A percentile compares a stretch with the other conserved stretches of the same genome.
Evolutionary conservation across 805 yeast genomes (phyloP).

Genomic region (Kluyveromyces starmeri): DNA sequence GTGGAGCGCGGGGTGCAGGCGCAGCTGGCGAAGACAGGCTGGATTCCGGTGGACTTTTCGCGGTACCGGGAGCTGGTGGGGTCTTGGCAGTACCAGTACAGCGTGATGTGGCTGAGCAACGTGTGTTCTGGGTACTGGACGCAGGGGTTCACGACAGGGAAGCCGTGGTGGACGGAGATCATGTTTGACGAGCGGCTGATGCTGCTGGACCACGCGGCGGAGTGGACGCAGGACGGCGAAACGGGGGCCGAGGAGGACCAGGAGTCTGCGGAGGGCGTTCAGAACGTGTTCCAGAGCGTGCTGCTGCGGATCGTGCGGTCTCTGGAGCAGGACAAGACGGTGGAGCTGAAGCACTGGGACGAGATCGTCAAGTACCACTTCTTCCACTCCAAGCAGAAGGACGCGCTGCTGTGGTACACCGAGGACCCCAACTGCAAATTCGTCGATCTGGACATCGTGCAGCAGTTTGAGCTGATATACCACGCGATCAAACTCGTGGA

Average conservation of each 20-base stretch:
- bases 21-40: conserved; percentile 16
- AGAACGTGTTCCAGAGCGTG: conserved; percentile 13
- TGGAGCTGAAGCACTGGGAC: conserved; percentile 22
- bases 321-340: conserved; percentile 19
- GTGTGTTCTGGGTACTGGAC: conserved; percentile 25
- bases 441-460: conserved; percentile 9
- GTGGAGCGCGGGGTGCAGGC: conserved; percentile 16
- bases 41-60: conserved; percentile 5
- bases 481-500: conserved; percentile 25
- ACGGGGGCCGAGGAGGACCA: conserved; percentile 8
- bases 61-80: conserved; percentile 10
- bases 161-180: conserved; percentile 23
- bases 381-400: conserved; percentile 4
- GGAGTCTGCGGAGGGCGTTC: conserved; percentile 6
- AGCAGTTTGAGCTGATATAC: conserved; percentile 23
- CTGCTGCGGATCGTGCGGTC: conserved; percentile 17
- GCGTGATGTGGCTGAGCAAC: conserved; percentile 27
- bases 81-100: conserved; percentile 27
- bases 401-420: conserved; percentile 5
- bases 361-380: conserved; percentile 16
- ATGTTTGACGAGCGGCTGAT: conserved; percentile 26
- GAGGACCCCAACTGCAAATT: conserved; percentile 7
- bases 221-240: conserved; percentile 4
- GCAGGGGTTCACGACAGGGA: conserved; percentile 11
- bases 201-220: conserved; percentile 14